Conservation (phyloP, 1,139 yeast genomes). For the Nematodospora anomalae region DNA sequence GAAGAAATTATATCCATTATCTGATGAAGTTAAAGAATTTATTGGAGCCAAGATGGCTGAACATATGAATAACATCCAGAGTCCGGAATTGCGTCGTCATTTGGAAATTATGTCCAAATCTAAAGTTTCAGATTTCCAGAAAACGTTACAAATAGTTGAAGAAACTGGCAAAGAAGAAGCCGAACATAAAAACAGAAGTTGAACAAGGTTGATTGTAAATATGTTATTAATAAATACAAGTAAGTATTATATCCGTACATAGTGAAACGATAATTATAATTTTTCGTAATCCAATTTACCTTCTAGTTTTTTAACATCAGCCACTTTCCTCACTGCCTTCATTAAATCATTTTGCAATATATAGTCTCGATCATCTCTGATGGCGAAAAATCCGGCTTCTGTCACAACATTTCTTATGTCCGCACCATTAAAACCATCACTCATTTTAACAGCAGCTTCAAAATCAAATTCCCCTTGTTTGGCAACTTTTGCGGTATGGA, state of each 20-base stretch:
- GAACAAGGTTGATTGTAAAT: constrained; percentile 6
- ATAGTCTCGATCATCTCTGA: constrained; percentile 95
- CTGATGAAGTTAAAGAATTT: constrained; percentile 65
- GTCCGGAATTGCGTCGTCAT: constrained; percentile 39
- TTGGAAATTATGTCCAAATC: constrained; percentile 40
- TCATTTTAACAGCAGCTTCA: constrained; percentile 96
- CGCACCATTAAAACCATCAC: constrained; percentile 99
- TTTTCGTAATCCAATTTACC: constrained; percentile 94
- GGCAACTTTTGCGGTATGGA: constrained; percentile 82
- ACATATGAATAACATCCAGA: constrained; percentile 45
- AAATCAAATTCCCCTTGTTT: constrained; percentile 96
- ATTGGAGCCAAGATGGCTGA: constrained; percentile 70
- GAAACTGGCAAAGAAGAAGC: constrained; percentile 8
- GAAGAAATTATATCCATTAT: constrained; percentile 50
- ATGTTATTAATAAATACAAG: constrained; percentile 2
- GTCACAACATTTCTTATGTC: constrained; percentile 96
- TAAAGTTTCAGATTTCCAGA: constrained; percentile 32
- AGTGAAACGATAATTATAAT: constrained; percentile 38
- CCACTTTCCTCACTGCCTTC: constrained; percentile 98
- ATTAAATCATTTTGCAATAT: constrained; percentile 90
- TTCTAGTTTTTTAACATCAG: constrained; percentile 95
- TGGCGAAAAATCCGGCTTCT: constrained; percentile 99
- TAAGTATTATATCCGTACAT: background rate
- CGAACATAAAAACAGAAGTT: background rate
- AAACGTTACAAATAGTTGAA: constrained; percentile 20